Base-by-base conservation (phyloP, 2,329 filamentous ascomycete species). In the Fusarium pseudograminearum region DNA sequence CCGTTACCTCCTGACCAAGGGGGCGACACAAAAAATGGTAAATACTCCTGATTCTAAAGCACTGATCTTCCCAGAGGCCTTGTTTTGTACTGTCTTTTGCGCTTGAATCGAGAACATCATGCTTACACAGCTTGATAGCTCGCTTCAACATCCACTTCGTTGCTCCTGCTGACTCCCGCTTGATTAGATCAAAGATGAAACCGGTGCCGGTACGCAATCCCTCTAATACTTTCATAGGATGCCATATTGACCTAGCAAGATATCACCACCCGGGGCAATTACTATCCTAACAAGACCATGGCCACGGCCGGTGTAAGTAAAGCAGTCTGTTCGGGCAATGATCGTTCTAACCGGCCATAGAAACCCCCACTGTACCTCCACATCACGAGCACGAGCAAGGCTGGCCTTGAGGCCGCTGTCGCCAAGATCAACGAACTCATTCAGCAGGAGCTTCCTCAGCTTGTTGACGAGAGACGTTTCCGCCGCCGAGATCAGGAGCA, bases 111-210 rank as follows among this genome's bases (percentile, higher is more conserved):
- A 84, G 84, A 84, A 83, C 83, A 84, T 88, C 85, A 88, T 88
- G 88, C 89, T 92, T 91, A 92, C 90, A 83, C 80, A 81, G 85
- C 86, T 83, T 85, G 83, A 86, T 88, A 91, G 90, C 88, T 87
- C 82, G 80, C 80, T 82, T 82, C 82, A 81, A 80, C 80, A 78
- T 80, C 80, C 84, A 87, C 88, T 90, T 89, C 89, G 89, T 93
- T 90, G 89, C 92, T 93, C 90, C 89, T 96, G 93, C 94, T 98
- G 90, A 98, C 94, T 89, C 90, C 87, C 83, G 87, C 90, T 88
- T 96, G 90, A 92, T 92, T 94, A 99, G 96, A 99, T 99, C 78
- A 97, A 97, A 91, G 95, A 98, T 86, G 93, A 98, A 78, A 98
- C 95, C 90, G 96, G 96, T 88, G 95, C 96, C 87, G 96, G 96